Evolutionary conservation across 2,329 filamentous ascomycete species (phyloP), one percentile per base, ranked within the genome.

Genomic region (Raffaelea albimanens): DNA sequence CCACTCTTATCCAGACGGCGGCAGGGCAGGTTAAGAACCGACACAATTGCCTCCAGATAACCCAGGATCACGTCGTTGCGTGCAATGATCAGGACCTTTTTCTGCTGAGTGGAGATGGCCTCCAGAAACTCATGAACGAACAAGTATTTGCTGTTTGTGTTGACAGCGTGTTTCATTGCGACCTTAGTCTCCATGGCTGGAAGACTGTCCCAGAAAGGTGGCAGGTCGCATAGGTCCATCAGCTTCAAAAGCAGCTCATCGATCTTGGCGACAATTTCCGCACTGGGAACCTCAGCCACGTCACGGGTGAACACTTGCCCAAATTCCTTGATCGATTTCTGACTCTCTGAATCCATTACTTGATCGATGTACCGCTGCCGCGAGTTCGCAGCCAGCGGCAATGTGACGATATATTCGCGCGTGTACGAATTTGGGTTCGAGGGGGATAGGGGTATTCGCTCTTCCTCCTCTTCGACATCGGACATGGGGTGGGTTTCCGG

Each of bases 61-160:
- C 74, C 69, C 38, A 77, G 60, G 7, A 77, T 62, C 25, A 67
- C 64, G 10, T 69, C 67, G 5, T 72, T 69, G 19, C 72, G 72
- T 9, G 69, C 73, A 11, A 83, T 56, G 21, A 83, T 69, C 14
- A 80, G 60, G 8, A 83, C 59, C 33, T 69, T 73, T 34, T 67
- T 69, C 11, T 71, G 64, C 13, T 63, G 59, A 16, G 63, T 59
- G n/a, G 58, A 56, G 11, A 80, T 57, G 9, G 60, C 56, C 19
- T 71, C 63, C 25, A 82, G 57, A 3, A 83, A 63, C 52, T 80
- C 76, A 40, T 68, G 72, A 5, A 82, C 55, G 53, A 83, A 83
- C 29, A 69, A 71, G 54, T 76, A 78, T 54, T 83, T 83, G 47
- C 75, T 64, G 58, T 79, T 82, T 10, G 75, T 72, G 45, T 72